phyloP scores from a whole-genome alignment of 2,329 filamentous ascomycete species.

The Pestalotiopsis sp. region DNA sequence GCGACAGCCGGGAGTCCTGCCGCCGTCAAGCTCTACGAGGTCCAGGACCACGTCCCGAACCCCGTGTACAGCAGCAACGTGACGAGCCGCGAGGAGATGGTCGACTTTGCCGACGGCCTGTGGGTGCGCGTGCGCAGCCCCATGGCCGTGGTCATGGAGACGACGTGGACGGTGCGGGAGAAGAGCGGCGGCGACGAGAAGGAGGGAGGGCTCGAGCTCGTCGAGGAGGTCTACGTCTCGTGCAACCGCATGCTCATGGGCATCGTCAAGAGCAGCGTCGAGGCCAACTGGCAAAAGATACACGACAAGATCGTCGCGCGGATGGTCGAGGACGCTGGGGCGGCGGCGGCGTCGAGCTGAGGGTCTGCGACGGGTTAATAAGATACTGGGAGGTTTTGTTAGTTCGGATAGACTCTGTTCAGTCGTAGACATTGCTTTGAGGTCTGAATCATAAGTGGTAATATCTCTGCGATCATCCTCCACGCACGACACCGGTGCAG shows the following conservation, averaged over 20 bases:
- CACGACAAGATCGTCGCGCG: conserved; percentile 45
- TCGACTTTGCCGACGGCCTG: conserved; percentile 48
- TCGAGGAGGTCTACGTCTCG: conserved; percentile 52
- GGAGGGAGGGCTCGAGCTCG: conserved; percentile 40
- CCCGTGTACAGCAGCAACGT: conserved; percentile 59
- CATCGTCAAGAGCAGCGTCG: conserved; percentile 53
- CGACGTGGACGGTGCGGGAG: conserved; percentile 44
- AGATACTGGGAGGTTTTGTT: no score
- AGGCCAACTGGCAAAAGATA: conserved; percentile 51
- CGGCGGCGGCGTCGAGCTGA: neutral
- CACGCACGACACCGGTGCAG: no score
- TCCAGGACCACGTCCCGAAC: conserved; percentile 55
- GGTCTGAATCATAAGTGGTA: no score
- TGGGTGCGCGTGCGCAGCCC: conserved; percentile 56
- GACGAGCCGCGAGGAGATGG: conserved; percentile 57
- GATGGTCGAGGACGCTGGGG: conserved; percentile 4
- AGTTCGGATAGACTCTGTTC: no score
- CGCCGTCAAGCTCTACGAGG: conserved; percentile 50
- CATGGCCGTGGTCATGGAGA: conserved; percentile 55
- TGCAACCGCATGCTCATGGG: conserved; percentile 53
- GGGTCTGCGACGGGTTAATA: no score
- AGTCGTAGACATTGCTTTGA: neutral
- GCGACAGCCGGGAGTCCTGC: conserved; percentile 10
- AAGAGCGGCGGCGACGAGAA: conserved; percentile 30
- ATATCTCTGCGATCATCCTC: no score